Percentiles rank a stretch among this genome's conserved stretches.
Conservation (phyloP, 768 basidiomycete genomes). For the Rhodotorula kratochvilovae region DNA sequence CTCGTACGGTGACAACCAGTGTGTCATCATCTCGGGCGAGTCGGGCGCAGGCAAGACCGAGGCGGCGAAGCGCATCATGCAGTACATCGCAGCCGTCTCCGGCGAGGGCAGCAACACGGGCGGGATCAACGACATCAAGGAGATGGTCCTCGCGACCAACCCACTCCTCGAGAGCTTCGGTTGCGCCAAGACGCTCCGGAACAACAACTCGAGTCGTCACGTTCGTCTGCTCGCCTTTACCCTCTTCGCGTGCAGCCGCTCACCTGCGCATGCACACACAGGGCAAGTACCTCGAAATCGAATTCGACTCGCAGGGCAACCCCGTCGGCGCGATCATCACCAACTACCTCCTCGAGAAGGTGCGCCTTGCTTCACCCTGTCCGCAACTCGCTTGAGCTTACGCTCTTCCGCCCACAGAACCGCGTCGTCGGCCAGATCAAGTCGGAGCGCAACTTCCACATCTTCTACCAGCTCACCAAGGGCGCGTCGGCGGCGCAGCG, state of each 20-base stretch:
- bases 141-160: constrained; percentile 99
- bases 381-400: background rate
- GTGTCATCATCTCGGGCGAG: constrained; percentile 98
- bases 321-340: constrained; percentile 98
- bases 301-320: constrained; percentile 89
- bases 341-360: constrained; percentile 95
- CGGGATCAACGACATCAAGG: constrained; percentile 88
- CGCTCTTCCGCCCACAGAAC: constrained; percentile 38
- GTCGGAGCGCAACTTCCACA: constrained; percentile 95
- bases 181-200: constrained; percentile 95
- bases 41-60: constrained; percentile 99
- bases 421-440: constrained; percentile 90
- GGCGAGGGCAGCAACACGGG: constrained; percentile 48
- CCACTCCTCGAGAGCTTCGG: constrained; percentile 96
- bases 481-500: constrained; percentile 82
- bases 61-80: constrained; percentile 99
- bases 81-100: constrained; percentile 96
- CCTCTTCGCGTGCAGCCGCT: background rate
- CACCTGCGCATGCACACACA: constrained; percentile 45
- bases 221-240: constrained; percentile 55
- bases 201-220: constrained; percentile 98
- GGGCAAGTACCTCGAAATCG: constrained; percentile 99
- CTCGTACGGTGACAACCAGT: constrained; percentile 98
- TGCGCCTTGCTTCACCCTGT: constrained; percentile 51
- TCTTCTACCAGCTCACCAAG: constrained; percentile 99